Conservation (phyloP, 345 rosid species). For the Ricinus communis region DNA sequence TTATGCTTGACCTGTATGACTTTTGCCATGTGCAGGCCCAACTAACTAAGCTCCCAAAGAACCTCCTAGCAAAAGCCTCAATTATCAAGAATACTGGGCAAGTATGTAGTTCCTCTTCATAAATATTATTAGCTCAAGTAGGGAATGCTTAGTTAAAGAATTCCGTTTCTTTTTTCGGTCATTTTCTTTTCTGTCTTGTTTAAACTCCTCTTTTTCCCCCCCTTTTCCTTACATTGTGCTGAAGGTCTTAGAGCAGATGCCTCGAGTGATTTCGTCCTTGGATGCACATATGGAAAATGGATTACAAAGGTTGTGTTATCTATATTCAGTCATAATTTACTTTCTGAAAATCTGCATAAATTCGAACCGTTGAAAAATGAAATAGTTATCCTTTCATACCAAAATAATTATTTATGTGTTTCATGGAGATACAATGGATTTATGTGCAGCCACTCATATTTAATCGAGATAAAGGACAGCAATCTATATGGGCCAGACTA, state of each 20-base stretch:
- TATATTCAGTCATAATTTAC: not conserved
- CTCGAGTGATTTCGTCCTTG: slow-evolving; percentile 65
- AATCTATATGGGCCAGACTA: not conserved
- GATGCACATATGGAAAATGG: slow-evolving; percentile 84
- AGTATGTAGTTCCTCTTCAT: slow-evolving; percentile 36
- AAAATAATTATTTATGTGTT: not conserved
- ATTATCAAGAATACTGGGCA: slow-evolving; percentile 71
- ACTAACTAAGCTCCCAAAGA: slow-evolving; percentile 71
- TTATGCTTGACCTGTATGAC: not conserved
- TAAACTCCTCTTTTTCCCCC: not conserved
- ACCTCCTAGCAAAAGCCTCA: slow-evolving; percentile 70
- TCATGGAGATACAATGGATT: not conserved
- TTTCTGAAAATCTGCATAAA: not conserved
- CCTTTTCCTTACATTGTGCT: not conserved
- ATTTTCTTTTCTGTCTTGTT: not conserved
- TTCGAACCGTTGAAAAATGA: not conserved
- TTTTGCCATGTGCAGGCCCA: slow-evolving; percentile 47
- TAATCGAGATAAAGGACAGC: not conserved
- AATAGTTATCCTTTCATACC: not conserved
- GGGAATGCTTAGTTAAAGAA: not conserved
- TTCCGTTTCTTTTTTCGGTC: not conserved
- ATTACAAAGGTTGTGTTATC: slow-evolving; percentile 52
- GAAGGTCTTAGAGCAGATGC: slow-evolving; percentile 79
- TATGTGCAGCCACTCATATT: not conserved
- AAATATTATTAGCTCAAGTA: not conserved